These are phyloP conservation scores for Pyricularia pennisetigena DNA, from an alignment of 2,329 filamentous ascomycete genomes.

Conservation along the genomic window DNA sequence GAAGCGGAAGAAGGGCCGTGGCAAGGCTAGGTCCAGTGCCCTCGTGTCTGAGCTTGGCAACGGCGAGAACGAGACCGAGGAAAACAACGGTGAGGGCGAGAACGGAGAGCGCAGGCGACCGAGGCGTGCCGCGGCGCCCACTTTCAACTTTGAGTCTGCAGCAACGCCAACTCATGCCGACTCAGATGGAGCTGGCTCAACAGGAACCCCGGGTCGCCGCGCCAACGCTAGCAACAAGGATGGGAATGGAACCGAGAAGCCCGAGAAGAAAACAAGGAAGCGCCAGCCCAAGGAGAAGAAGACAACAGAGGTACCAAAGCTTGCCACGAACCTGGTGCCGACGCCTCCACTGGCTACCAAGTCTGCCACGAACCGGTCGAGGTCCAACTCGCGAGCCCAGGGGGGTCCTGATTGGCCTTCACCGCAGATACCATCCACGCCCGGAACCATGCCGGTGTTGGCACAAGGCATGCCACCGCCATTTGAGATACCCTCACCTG, in stretches of 20 bases:
- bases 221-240: conserved; percentile 27
- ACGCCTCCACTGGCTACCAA: conserved; percentile 25
- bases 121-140: conserved; percentile 59
- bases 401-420: conserved; percentile 5
- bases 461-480: conserved; percentile 23
- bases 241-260: conserved; percentile 33
- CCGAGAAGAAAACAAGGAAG: conserved; percentile 30
- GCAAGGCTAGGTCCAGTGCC: conserved; percentile 52
- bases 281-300: conserved; percentile 29
- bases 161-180: conserved; percentile 29
- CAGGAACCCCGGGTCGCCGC: conserved; percentile 46
- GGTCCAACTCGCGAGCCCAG: conserved; percentile 41
- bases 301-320: conserved; percentile 27
- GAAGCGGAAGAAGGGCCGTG: conserved; percentile 45
- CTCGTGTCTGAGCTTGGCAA: conserved; percentile 57
- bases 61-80: conserved; percentile 45
- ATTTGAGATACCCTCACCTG: conserved; percentile 31
- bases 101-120: conserved; percentile 51
- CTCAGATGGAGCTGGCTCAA: conserved; percentile 47
- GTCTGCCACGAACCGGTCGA: conserved; percentile 38
- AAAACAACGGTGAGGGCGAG: conserved; percentile 45
- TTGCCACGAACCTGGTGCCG: conserved; percentile 34
- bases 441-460: conserved; percentile 26
- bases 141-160: conserved; percentile 54
- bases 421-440: conserved; percentile 17